Percentiles rank a stretch among this genome's conserved stretches.
phyloP scores from a whole-genome alignment of 208 protist species.

The Naegleria lovaniensis region DNA sequence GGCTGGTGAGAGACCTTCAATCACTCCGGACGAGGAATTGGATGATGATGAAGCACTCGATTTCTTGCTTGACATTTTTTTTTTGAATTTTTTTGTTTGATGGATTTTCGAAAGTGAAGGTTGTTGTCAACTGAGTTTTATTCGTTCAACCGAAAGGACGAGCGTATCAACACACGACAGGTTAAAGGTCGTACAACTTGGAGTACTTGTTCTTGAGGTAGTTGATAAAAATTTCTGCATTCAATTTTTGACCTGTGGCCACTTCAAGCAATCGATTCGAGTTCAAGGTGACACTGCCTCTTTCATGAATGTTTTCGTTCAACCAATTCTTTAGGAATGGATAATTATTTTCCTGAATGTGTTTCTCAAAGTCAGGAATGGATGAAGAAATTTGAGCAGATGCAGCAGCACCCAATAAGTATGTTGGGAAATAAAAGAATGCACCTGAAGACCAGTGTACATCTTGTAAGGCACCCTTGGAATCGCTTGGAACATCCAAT shows the following conservation, averaged over 20 bases:
- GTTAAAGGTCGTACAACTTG: not conserved
- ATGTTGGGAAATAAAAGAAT: conserved; percentile 78
- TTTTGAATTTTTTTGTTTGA: no score
- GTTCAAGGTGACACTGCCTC: conserved; percentile 47
- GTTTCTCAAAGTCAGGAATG: conserved; percentile 52
- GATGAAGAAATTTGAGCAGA: conserved; percentile 66
- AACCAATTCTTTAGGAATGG: conserved; percentile 27
- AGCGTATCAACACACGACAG: no score
- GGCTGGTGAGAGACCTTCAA: not conserved
- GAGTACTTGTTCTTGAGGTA: conserved; percentile 68
- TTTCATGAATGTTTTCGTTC: conserved; percentile 30
- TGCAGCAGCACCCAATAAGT: conserved; percentile 68
- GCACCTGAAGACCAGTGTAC: conserved; percentile 67
- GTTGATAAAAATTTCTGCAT: conserved; percentile 60
- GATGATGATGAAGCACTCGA: no score
- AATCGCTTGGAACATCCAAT: conserved; percentile 61
- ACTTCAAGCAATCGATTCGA: conserved; percentile 64
- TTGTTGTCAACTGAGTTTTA: no score
- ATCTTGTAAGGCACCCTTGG: conserved; percentile 72
- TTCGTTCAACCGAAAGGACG: no score
- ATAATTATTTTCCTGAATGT: conserved; percentile 56
- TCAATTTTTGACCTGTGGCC: conserved; percentile 65
- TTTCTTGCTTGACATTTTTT: no score
- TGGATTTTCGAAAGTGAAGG: no score
- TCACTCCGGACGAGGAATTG: no score